A percentile compares a stretch with the other conserved stretches of the same genome.
Evolutionary conservation across 805 yeast genomes (phyloP).

Genomic region (Lachancea dasiensis): DNA sequence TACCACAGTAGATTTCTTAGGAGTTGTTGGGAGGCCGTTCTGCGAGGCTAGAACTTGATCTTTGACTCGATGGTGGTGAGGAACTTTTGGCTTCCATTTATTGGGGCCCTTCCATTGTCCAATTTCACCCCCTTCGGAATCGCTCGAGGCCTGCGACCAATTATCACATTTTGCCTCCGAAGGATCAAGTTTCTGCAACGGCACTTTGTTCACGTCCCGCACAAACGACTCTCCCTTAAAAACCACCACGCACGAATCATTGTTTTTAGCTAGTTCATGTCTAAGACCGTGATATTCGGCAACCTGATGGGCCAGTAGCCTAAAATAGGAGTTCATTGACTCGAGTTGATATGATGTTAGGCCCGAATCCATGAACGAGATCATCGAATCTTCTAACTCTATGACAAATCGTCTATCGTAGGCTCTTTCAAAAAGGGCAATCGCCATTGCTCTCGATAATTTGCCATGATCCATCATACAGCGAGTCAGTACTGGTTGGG

Average conservation of each 20-base stretch:
- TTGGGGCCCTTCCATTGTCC: neutral
- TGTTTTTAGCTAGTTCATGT: constrained; percentile 46
- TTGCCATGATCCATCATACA: constrained; percentile 11
- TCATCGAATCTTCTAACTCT: constrained; percentile 42
- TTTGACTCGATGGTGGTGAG: neutral
- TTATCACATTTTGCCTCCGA: neutral
- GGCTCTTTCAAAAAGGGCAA: constrained; percentile 37
- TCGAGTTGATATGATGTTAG: constrained; percentile 38
- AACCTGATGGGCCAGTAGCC: constrained; percentile 62
- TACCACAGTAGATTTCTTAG: constrained; percentile 4
- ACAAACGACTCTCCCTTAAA: constrained; percentile 33
- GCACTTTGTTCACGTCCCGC: constrained; percentile 10
- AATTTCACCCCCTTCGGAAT: neutral
- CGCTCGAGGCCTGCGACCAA: neutral
- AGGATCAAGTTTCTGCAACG: constrained; percentile 21
- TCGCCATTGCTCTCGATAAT: constrained; percentile 31
- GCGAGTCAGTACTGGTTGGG: neutral
- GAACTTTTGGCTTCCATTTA: neutral
- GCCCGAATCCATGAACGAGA: constrained; percentile 39
- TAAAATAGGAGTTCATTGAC: constrained; percentile 62
- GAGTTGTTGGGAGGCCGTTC: constrained; percentile 9
- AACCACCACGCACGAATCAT: constrained; percentile 42
- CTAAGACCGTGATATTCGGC: constrained; percentile 61
- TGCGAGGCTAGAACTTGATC: neutral
- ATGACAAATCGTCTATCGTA: constrained; percentile 47